These are phyloP conservation scores for Camillea tinctor DNA, from an alignment of 2,329 filamentous ascomycete genomes.

Conservation along the genomic window DNA sequence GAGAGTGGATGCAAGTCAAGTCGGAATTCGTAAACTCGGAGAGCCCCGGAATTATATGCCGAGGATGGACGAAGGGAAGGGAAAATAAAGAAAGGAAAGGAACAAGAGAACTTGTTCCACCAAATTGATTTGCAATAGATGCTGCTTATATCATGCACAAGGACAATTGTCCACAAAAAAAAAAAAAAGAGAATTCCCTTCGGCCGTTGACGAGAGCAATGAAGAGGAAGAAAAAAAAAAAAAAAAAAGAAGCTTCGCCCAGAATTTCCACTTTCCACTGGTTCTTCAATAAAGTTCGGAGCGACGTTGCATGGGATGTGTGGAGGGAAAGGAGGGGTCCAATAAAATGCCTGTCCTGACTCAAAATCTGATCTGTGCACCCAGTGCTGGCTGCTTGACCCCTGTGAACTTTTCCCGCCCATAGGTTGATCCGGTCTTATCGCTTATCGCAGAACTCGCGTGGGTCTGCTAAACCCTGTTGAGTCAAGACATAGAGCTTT, in stretches of 20 bases:
- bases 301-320: not conserved
- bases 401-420: not conserved
- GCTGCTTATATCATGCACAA: slow-evolving; percentile 12
- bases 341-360: not conserved
- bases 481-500: not conserved
- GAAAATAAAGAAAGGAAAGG: slow-evolving; percentile 9
- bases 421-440: slow-evolving; percentile 1
- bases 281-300: not conserved
- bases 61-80: slow-evolving; percentile 10
- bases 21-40: slow-evolving; percentile 15
- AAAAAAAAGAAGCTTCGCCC: not conserved
- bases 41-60: slow-evolving; percentile 15
- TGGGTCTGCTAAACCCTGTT: slow-evolving; percentile 4
- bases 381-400: no score
- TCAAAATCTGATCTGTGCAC: not conserved
- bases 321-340: not conserved
- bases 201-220: not conserved
- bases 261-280: not conserved
- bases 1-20: slow-evolving; percentile 21
- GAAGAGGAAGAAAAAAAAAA: no score
- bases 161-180: slow-evolving; percentile 7
- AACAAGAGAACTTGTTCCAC: slow-evolving; percentile 1
- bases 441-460: slow-evolving; percentile 2
- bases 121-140: slow-evolving; percentile 6
- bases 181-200: slow-evolving; percentile 1